Conservation (phyloP, 805 yeast species). For the Candida adriatica region DNA sequence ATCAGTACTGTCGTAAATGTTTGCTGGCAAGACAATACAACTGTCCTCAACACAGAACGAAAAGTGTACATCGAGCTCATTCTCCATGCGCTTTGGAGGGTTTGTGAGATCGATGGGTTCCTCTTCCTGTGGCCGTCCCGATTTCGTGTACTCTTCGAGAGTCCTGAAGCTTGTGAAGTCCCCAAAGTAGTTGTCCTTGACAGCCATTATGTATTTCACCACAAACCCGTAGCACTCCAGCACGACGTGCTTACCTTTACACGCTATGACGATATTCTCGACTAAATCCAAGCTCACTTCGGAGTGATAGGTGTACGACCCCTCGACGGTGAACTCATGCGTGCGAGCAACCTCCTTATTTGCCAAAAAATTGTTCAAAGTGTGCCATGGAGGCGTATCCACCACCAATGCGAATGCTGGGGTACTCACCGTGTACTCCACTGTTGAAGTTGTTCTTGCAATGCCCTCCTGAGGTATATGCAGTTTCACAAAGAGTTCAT, state of each 20-base stretch:
- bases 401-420: constrained; percentile 55
- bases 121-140: not conserved
- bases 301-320: constrained; percentile 58
- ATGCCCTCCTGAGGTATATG: constrained; percentile 54
- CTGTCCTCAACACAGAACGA: constrained; percentile 67
- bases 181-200: constrained; percentile 89
- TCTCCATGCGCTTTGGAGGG: constrained; percentile 39
- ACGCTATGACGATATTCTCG: constrained; percentile 61
- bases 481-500: constrained; percentile 38
- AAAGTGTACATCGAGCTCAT: constrained; percentile 74
- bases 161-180: constrained; percentile 78
- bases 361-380: constrained; percentile 63
- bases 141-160: constrained; percentile 64
- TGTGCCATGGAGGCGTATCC: constrained; percentile 91
- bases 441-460: constrained; percentile 42
- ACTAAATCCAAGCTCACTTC: constrained; percentile 57
- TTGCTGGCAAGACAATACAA: constrained; percentile 63
- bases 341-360: constrained; percentile 62
- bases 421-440: constrained; percentile 46
- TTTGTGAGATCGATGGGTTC: not conserved
- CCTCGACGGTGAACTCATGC: constrained; percentile 49
- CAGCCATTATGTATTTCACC: constrained; percentile 62
- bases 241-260: constrained; percentile 60
- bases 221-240: constrained; percentile 75
- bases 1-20: constrained; percentile 56